Percentiles rank a stretch among this genome's conserved stretches.
phyloP scores from a whole-genome alignment of 2,329 filamentous ascomycete genomes.

The Chrysoporthe deuterocubensis region DNA sequence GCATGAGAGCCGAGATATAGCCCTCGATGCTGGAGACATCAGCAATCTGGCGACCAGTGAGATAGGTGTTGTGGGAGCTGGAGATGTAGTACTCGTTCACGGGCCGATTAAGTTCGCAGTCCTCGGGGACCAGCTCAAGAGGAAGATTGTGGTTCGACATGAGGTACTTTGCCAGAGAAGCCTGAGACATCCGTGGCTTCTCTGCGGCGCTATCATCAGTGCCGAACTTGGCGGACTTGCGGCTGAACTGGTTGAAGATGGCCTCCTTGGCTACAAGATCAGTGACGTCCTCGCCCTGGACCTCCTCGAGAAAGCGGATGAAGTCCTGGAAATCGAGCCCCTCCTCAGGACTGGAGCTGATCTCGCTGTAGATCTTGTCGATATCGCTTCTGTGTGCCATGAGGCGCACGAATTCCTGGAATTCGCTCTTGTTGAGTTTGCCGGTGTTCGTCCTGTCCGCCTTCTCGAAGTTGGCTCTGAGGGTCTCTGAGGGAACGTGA shows the following conservation, averaged over 20 bases:
- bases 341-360: conserved; percentile 60
- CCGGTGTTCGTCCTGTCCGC: conserved; percentile 69
- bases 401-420: conserved; percentile 79
- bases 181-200: conserved; percentile 70
- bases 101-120: conserved; percentile 75
- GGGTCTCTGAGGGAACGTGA: conserved; percentile 76
- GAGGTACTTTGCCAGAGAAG: conserved; percentile 78
- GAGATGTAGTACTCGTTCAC: conserved; percentile 98
- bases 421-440: conserved; percentile 77
- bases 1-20: conserved; percentile 86
- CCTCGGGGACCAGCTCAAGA: conserved; percentile 62
- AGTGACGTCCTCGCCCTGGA: conserved; percentile 78
- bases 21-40: conserved; percentile 93
- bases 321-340: conserved; percentile 78
- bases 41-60: conserved; percentile 86
- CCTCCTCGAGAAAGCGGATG: conserved; percentile 70
- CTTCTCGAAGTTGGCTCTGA: conserved; percentile 74
- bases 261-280: conserved; percentile 70
- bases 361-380: conserved; percentile 68
- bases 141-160: conserved; percentile 75
- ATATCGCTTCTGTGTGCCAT: conserved; percentile 87
- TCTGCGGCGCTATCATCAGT: conserved; percentile 48
- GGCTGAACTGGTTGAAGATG: conserved; percentile 72
- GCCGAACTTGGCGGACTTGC: conserved; percentile 37
- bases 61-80: conserved; percentile 97